Base-by-base conservation (phyloP, 2,329 filamentous ascomycete genomes). In the Ophiostoma triangulosporum region DNA sequence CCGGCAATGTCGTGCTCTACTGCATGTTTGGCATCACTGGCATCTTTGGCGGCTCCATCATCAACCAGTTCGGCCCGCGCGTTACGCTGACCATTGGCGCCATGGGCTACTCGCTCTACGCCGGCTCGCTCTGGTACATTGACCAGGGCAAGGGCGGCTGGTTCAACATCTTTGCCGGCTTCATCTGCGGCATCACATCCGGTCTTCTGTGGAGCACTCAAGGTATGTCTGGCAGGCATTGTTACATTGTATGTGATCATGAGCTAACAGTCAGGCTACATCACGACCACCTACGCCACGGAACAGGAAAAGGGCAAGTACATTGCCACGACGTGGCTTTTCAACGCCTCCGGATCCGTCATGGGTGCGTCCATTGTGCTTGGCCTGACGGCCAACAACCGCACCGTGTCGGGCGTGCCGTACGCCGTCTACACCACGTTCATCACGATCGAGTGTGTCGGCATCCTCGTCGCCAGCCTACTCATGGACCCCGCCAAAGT, bases 81-180 rank as follows among this genome's bases (percentile, higher is more conserved):
- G 20, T 54, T 7, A 58, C 52, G 20, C 43, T 60, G 11, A 56
- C 56, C 43, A 45, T 59, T n/a, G 59, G 60, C 11, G 51, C 56
- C 0, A 26, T 56, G 3, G 60, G 60, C 45, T 61, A 61, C 33
- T 54, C 59, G 7, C 46, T 60, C 12, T 61, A 61, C 20, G 54
- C 58, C 22, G 60, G 59, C 9, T 54, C 52, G 4, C 56, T 61
- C 35, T 61, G 59, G 59, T 59, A 60, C 50, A 58, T 55, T 36
- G 57, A 61, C 43, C 49, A 26, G 1, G 20, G 33, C n/a, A 53
- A 49, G 9, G 48, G 56, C 20, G 38, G 45, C n/a, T 59, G 57
- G 59, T 61, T 60, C 22, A 50, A 52, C 9, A 45, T 61, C 31
- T 43, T 58, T n/a, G 54, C 55, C 3, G 59, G 60, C 3, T 56